Conservation (phyloP, 176 grass and related monocot genomes). For the Saccharum spontaneum region DNA sequence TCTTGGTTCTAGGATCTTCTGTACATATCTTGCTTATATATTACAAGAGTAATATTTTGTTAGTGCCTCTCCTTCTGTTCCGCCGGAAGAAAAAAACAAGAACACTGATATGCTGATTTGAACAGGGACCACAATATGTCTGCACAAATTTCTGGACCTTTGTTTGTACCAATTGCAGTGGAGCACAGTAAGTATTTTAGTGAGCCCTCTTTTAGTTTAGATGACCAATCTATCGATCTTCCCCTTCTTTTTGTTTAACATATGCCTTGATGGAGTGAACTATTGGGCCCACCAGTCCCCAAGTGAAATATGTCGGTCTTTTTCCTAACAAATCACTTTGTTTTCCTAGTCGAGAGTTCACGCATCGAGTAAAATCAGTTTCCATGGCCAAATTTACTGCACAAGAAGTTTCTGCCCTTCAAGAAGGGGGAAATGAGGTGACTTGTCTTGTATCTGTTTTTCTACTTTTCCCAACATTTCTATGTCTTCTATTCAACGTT, state of each 20-base stretch:
- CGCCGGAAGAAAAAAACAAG: not conserved
- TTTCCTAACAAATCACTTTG: conserved; percentile 13
- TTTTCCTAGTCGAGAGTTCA: conserved; percentile 82
- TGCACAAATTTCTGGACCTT: conserved; percentile 99
- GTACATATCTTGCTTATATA: not conserved
- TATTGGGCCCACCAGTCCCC: not conserved
- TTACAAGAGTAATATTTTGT: not conserved
- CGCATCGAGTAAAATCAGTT: conserved; percentile 92
- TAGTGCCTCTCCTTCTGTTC: not conserved
- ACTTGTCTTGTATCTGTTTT: conserved; percentile 3
- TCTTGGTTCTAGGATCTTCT: not conserved
- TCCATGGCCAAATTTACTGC: conserved; percentile 99
- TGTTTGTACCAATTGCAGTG: conserved; percentile 97
- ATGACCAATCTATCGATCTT: not conserved
- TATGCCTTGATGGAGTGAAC: not conserved
- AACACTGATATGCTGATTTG: conserved; percentile 48
- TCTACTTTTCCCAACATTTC: conserved; percentile 23
- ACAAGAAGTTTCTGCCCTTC: conserved; percentile 88
- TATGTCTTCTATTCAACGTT: conserved; percentile 23
- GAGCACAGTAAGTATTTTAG: conserved; percentile 87
- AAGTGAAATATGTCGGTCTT: not conserved
- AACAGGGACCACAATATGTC: conserved; percentile 97
- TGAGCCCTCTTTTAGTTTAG: conserved; percentile 29
- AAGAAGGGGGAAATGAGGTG: conserved; percentile 97
- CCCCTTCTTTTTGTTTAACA: conserved; percentile 6